phyloP scores from a whole-genome alignment of 2,329 filamentous ascomycete genomes.

The Neoascochyta sp. region DNA sequence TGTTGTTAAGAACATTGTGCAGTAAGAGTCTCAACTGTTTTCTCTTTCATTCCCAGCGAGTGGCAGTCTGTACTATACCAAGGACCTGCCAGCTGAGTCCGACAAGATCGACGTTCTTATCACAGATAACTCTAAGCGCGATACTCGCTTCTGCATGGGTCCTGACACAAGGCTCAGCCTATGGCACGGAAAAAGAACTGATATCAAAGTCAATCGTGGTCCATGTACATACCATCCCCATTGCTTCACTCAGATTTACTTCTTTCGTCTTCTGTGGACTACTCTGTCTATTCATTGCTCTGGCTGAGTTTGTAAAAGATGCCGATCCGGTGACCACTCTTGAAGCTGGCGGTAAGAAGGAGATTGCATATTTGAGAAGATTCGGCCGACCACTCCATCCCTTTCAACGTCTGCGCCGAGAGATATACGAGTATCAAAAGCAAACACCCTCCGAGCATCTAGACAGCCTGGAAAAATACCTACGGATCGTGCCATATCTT shows the following conservation, averaged over 20 bases:
- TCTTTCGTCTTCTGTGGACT: slow-evolving; percentile 1
- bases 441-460: slow-evolving; percentile 25
- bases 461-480: slow-evolving; percentile 28
- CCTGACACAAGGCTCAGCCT: slow-evolving; percentile 25
- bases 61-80: slow-evolving; percentile 31
- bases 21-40: slow-evolving; percentile 27
- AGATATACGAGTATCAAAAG: slow-evolving; percentile 31
- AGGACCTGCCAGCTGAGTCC: slow-evolving; percentile 9
- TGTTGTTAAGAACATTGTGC: slow-evolving; percentile 24
- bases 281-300: slow-evolving; percentile 2
- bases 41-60: slow-evolving; percentile 27
- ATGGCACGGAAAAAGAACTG: slow-evolving; percentile 30
- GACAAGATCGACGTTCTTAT: slow-evolving; percentile 14
- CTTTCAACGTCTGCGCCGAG: slow-evolving; percentile 29
- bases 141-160: slow-evolving; percentile 27
- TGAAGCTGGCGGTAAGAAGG: slow-evolving; percentile 31
- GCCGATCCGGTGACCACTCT: slow-evolving; percentile 20
- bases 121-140: slow-evolving; percentile 1
- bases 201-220: slow-evolving; percentile 26
- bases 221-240: slow-evolving; percentile 26
- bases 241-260: neutral
- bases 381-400: slow-evolving; percentile 30
- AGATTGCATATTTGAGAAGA: slow-evolving; percentile 26
- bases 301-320: slow-evolving; percentile 19
- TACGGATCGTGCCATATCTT: slow-evolving; percentile 20